Evolutionary conservation across 2,329 filamentous ascomycete genomes (phyloP), one percentile per base, ranked within the genome.

Genomic region (Zymoseptoria passerinii): DNA sequence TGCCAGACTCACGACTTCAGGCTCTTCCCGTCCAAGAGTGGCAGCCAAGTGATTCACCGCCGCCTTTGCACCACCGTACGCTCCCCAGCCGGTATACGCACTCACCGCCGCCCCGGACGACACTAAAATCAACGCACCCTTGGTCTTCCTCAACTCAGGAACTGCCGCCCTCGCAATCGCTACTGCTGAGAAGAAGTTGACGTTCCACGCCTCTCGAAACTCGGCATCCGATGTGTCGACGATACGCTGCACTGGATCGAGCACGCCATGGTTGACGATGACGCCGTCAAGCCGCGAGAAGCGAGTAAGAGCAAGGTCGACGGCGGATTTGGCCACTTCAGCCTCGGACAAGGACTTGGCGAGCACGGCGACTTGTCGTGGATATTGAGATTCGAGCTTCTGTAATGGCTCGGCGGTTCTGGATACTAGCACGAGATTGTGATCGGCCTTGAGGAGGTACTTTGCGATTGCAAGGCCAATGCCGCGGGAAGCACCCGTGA

Each of bases 171-270:
- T 84, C 77, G 95, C 89, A 73, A 96, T 78, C 35, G 84, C 85
- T 50, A 96, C 77, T 28, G 84, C 84, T 65, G 90, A 92, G 71
- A 96, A 91, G 66, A 97, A 84, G 71, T 97, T 97, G 61, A 90
- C 78, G 66, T 95, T 86, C 73, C 90, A 96, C 8, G 82, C 78
- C 1, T 76, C 74, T 68, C 84, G 86, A 89, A 92, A 96, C 61
- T 88, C 86, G 44, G 88, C 84, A 0, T 84, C 70, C n/a, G 83
- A 81, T 16, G 81, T 80, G 57, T 92, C 82, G 3, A 77, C 83
- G 50, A 97, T 76, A 58, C 82, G 83, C 54, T 83, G 83, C 49
- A 95, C 85, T 1, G 90, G 88, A n/a, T 84, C 81, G 50, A 99
- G 75, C 0, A 85, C 79, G 19, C 91, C 92, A 71, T 99, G 94